Conservation (phyloP, 192 early-diverging fungal genomes). For the Umbelopsis vinacea region DNA sequence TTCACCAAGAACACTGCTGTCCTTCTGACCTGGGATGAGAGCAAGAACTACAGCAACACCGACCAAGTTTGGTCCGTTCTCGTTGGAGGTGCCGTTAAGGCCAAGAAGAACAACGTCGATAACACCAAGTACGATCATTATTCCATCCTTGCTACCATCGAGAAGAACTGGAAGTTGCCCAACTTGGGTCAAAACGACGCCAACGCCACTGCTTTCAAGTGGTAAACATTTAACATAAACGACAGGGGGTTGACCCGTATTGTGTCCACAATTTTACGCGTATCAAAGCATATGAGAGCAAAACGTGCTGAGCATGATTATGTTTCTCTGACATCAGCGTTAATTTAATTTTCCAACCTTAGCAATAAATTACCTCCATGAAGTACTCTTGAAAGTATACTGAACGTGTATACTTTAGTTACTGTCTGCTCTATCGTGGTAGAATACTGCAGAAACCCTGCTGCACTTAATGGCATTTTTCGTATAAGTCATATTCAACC, state of each 20-base stretch:
- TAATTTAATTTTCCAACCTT: too few relatives aligned
- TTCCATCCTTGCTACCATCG: conserved; percentile 52
- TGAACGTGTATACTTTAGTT: too few relatives aligned
- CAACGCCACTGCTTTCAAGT: conserved; percentile 39
- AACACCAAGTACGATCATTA: conserved; percentile 53
- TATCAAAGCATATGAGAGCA: too few relatives aligned
- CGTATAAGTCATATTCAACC: too few relatives aligned
- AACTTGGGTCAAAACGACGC: conserved; percentile 48
- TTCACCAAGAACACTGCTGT: conserved; percentile 22
- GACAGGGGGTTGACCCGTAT: not conserved
- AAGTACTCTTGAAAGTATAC: too few relatives aligned
- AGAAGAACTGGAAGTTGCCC: conserved; percentile 49
- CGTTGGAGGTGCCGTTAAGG: conserved; percentile 20
- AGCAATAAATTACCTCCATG: too few relatives aligned
- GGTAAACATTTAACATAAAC: conserved; percentile 8
- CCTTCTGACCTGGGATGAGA: conserved; percentile 19
- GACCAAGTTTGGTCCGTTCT: conserved; percentile 17
- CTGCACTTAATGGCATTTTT: too few relatives aligned
- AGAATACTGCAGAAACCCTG: too few relatives aligned
- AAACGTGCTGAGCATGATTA: too few relatives aligned
- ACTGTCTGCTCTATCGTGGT: too few relatives aligned
- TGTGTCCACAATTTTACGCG: not conserved
- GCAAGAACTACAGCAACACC: conserved; percentile 11
- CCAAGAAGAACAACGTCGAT: conserved; percentile 29
- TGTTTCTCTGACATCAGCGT: too few relatives aligned